These are phyloP conservation scores for Dendrobium huoshanense DNA, from an alignment of 106 monocot species.

Conservation along the genomic window DNA sequence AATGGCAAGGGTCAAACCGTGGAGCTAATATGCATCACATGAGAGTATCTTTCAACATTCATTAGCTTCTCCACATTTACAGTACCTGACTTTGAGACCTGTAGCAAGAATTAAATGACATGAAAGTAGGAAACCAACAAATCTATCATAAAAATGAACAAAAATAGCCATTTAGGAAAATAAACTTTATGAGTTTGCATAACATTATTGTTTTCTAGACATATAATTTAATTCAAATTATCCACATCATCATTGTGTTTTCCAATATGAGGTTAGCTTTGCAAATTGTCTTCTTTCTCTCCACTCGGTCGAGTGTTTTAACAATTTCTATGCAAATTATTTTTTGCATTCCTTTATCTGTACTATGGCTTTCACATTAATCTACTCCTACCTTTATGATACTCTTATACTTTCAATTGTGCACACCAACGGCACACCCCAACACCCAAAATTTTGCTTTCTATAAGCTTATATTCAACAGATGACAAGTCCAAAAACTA, in stretches of 20 bases:
- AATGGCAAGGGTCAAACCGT: slow-evolving; percentile 11
- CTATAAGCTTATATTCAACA: background rate
- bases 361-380: background rate
- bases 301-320: background rate
- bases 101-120: background rate
- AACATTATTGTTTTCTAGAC: background rate
- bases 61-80: slow-evolving; percentile 23
- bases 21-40: slow-evolving; percentile 31
- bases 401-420: background rate
- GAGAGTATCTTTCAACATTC: slow-evolving; percentile 29
- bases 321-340: background rate
- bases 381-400: background rate
- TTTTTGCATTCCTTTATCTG: background rate
- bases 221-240: background rate
- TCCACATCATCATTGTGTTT: background rate
- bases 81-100: slow-evolving; percentile 17
- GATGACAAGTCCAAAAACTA: background rate
- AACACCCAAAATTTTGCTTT: background rate
- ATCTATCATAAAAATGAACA: background rate
- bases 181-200: background rate
- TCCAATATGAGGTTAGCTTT: background rate
- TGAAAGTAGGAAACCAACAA: slow-evolving; percentile 4
- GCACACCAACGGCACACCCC: background rate
- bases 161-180: background rate
- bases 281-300: background rate